phyloP scores from a whole-genome alignment of 148 eudicot genomes.

The Nepenthes mirabilis region DNA sequence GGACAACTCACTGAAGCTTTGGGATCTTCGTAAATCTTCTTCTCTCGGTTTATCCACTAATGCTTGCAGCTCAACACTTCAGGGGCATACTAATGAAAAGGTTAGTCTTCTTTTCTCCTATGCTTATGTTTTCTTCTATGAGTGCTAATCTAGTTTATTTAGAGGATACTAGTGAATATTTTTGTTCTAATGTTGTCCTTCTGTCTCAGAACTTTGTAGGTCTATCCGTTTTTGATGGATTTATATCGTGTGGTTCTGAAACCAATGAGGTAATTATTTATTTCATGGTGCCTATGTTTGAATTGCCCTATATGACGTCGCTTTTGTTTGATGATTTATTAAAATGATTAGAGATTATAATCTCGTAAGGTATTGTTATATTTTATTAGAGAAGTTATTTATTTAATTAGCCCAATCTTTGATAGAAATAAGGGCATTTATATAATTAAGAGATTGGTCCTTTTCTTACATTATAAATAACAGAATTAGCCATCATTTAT shows the following conservation, averaged over 20 bases:
- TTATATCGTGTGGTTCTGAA: constrained; percentile 90
- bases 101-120: constrained; percentile 18
- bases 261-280: constrained; percentile 54
- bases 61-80: constrained; percentile 64
- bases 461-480: too few relatives aligned
- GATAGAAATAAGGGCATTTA: too few relatives aligned
- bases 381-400: too few relatives aligned
- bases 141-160: not conserved
- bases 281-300: not conserved
- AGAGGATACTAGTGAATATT: not conserved
- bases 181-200: constrained; percentile 2
- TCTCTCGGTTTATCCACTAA: constrained; percentile 35
- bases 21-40: constrained; percentile 73
- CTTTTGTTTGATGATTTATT: too few relatives aligned
- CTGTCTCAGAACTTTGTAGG: constrained; percentile 83
- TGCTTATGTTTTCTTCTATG: not conserved
- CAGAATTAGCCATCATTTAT: too few relatives aligned
- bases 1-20: constrained; percentile 81
- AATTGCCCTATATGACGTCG: too few relatives aligned
- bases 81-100: constrained; percentile 89
- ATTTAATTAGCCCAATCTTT: too few relatives aligned
- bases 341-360: too few relatives aligned
- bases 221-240: constrained; percentile 73
- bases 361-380: too few relatives aligned
- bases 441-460: too few relatives aligned